These are phyloP conservation scores for Populus pruinosa DNA, from an alignment of 345 rosid species.

Conservation along the genomic window DNA sequence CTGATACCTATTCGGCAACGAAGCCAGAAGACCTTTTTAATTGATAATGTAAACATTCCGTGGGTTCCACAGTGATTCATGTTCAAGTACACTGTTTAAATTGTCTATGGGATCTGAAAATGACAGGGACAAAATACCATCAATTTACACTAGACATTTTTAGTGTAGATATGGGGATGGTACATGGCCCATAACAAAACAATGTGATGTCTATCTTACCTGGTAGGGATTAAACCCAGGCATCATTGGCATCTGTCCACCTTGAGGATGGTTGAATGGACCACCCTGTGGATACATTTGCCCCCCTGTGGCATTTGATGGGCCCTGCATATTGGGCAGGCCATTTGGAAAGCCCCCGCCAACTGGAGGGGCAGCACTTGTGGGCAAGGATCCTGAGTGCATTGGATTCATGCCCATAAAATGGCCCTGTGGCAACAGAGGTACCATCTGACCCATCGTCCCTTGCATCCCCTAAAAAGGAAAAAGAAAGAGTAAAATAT, in stretches of 20 bases:
- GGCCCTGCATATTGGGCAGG: conserved; percentile 76
- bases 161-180: background rate
- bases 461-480: conserved; percentile 77
- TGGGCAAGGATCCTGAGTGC: conserved; percentile 54
- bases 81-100: background rate
- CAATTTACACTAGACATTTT: background rate
- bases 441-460: conserved; percentile 68
- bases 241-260: conserved; percentile 78
- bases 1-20: background rate
- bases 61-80: background rate
- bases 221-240: conserved; percentile 83
- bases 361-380: conserved; percentile 46
- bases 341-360: conserved; percentile 62
- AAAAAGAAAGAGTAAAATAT: background rate
- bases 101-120: background rate
- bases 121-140: background rate
- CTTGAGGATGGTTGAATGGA: conserved; percentile 72
- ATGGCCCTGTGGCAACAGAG: conserved; percentile 76
- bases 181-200: background rate
- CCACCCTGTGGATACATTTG: conserved; percentile 80
- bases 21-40: background rate
- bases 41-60: background rate
- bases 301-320: conserved; percentile 38
- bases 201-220: conserved; percentile 28
- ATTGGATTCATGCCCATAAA: conserved; percentile 75